Evolutionary conservation across 2,329 filamentous ascomycete species (phyloP).

Genomic region (Fusarium neocosmosporiellum): DNA sequence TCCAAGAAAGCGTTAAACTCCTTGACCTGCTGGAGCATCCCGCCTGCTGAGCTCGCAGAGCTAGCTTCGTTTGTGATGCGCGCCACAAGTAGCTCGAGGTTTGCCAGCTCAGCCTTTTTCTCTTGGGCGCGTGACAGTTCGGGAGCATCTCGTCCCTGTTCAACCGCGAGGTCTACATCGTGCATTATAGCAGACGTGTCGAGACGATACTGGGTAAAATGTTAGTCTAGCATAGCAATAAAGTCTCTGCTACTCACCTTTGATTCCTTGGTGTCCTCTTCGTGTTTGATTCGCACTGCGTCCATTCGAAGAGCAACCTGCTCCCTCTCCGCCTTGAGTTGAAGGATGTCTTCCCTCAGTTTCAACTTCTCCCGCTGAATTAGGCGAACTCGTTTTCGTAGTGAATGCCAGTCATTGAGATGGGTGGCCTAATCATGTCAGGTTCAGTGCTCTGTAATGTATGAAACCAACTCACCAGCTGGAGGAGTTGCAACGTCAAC

Average conservation of each 20-base stretch:
- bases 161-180: slow-evolving; percentile 69
- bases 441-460: background rate
- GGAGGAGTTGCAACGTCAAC: slow-evolving; percentile 64
- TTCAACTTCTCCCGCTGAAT: slow-evolving; percentile 67
- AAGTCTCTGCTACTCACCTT: slow-evolving; percentile 53
- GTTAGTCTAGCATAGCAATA: background rate
- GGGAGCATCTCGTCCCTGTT: slow-evolving; percentile 61
- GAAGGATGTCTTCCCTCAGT: slow-evolving; percentile 70
- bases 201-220: slow-evolving; percentile 54
- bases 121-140: slow-evolving; percentile 58
- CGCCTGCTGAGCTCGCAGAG: slow-evolving; percentile 60
- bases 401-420: slow-evolving; percentile 67
- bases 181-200: slow-evolving; percentile 69
- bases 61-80: slow-evolving; percentile 65
- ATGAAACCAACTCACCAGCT: slow-evolving; percentile 61
- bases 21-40: slow-evolving; percentile 65
- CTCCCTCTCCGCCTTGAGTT: slow-evolving; percentile 68
- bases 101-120: slow-evolving; percentile 63
- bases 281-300: slow-evolving; percentile 69
- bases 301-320: slow-evolving; percentile 73
- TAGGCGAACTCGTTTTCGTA: slow-evolving; percentile 67
- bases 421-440: slow-evolving; percentile 62
- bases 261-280: slow-evolving; percentile 63
- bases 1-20: slow-evolving; percentile 74
- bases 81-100: slow-evolving; percentile 68